Evolutionary conservation across 2,329 filamentous ascomycete genomes (phyloP), one percentile per base, ranked within the genome.

Genomic region (Chaetomium globosum): DNA sequence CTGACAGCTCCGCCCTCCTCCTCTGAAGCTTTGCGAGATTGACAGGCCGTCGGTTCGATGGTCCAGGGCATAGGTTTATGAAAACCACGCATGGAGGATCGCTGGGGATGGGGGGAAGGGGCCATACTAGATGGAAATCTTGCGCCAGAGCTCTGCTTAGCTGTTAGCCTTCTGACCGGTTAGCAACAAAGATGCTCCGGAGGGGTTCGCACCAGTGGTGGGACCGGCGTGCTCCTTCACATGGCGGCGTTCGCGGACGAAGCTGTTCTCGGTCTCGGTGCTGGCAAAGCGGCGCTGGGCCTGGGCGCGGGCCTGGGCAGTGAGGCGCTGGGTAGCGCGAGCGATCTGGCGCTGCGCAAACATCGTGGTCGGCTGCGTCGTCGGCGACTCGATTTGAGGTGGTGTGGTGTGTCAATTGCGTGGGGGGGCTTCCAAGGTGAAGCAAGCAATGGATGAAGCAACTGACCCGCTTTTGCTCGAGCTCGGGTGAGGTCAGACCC

Each of bases 41-140:
- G 33, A 28, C 26, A 28, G 36, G 21, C 43, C 30, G 55, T 48
- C 10, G 65, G 54, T 52, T 46, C 54, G 28, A 31, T 26, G 7
- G 8, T 31, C 54, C 21, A 28, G 23, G 46, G 21, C 49, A 21
- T 19, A 21, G 33, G 54, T 19, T 21, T 51, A 65, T 28, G 55
- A 66, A 70, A 70, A 70, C 64, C 54, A 70, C 67, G 67, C 71
- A 71, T 61, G 55, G 51, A 21, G 28, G 26, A 51, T 26, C 52
- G 31, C 43, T 16, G 55, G 55, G 39, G 26, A 28, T 48, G 61
- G 65, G 33, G 71, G 70, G n/a, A n/a, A n/a, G 62, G 71, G 82
- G 71, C 82, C 91, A 81, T 92, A 97, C 93, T 92, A 98, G 84
- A 97, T 85, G 71, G 92, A 95, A 75, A 98, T 89, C 85, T 96